These are phyloP conservation scores for Leptographium procerum DNA, from an alignment of 2,329 filamentous ascomycete species.

Conservation along the genomic window DNA sequence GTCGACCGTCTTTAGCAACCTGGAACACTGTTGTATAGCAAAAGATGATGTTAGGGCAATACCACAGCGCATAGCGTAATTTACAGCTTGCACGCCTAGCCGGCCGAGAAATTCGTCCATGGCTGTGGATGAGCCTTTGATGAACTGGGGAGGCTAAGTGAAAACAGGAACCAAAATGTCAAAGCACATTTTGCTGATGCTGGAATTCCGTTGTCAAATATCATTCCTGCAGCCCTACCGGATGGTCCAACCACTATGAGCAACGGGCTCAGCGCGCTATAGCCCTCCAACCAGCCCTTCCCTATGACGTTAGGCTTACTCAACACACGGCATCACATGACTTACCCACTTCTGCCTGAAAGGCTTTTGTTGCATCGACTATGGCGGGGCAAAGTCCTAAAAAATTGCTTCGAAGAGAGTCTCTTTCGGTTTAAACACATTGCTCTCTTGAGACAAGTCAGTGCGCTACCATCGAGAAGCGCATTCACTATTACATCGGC, in stretches of 20 bases:
- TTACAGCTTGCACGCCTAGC: slow-evolving; percentile 63
- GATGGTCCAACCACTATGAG: background rate
- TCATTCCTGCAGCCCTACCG: background rate
- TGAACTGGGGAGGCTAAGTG: background rate
- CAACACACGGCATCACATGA: background rate
- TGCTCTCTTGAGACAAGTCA: background rate
- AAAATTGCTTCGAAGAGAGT: background rate
- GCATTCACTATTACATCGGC: background rate
- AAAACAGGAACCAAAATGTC: no score
- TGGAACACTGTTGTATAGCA: slow-evolving; percentile 71
- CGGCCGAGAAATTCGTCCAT: slow-evolving; percentile 59
- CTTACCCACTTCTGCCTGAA: background rate
- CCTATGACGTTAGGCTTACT: background rate
- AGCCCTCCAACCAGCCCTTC: background rate
- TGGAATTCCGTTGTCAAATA: no score
- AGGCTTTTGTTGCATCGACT: background rate
- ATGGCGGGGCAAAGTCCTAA: slow-evolving; percentile 10
- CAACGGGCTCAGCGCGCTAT: background rate
- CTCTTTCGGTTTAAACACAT: background rate
- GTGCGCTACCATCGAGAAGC: background rate
- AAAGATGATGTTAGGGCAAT: slow-evolving; percentile 77
- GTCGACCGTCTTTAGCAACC: slow-evolving; percentile 66
- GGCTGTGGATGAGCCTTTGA: slow-evolving; percentile 2
- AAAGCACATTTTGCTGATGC: no score
- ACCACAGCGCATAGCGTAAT: slow-evolving; percentile 82